Base-by-base conservation (phyloP, 257 asterid species). In the Agastache rugosa region DNA sequence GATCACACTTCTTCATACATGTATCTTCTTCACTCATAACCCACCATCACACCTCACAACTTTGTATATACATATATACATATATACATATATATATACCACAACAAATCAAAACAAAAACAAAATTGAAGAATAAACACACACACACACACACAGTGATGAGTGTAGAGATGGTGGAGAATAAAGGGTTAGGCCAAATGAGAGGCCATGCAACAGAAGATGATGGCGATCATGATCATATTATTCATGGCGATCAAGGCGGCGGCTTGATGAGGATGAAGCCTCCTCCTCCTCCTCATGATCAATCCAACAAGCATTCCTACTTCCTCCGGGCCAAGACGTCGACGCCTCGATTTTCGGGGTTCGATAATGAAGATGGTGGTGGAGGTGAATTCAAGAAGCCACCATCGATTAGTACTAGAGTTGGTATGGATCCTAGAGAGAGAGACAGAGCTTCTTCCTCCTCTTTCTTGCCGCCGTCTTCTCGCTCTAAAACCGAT, bases 261-360 rank as follows among this genome's bases (percentile, higher is more conserved):
- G 77, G 45, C 1, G 76, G 45, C 11, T 51, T 44, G 10, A 74
- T 61, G 72, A 66, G 56, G 48, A 62, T 44, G 63, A 80, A 75
- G 74, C 6, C 48, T 11, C 8, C 50, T 37, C 11, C 10, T 8
- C 42, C 9, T 37, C 11, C 42, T 37, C 78, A 67, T 62, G 6
- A 59, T 5, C 78, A 66, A n/a, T 73, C 70, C 29, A 76, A 59
- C 72, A 82, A 80, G 63, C 93, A 87, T n/a, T 82, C 91, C 0
- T 91, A 89, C 54, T 83, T 85, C 14, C 89, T 93, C 0, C 87
- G 96, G 0, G 77, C 87, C 2, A 87, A 84, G 69, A 42, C 85
- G 0, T 75, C 83, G 67, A 42, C 86, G 0, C 78, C 84, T 5
- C 85, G 88, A 7, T 71, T 72, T 25, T 8, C 66, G 3, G 78